Evolutionary conservation across 78 protist genomes (phyloP).

Genomic region (Planoprotostelium fungivorum): DNA sequence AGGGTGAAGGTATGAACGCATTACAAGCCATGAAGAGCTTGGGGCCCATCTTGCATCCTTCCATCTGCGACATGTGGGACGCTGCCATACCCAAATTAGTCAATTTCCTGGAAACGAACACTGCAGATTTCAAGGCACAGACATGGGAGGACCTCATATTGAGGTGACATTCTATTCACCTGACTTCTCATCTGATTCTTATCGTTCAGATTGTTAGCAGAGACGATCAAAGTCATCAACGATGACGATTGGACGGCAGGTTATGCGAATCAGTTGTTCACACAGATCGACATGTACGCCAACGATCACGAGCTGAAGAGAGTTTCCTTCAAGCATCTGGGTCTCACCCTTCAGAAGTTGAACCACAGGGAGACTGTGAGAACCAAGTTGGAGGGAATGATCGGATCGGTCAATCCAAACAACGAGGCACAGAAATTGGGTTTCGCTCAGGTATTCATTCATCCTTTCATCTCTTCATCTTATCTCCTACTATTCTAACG

Average conservation of each 20-base stretch:
- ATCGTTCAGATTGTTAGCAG: conserved; percentile 27
- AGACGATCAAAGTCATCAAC: conserved; percentile 43
- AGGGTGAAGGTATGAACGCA: conserved; percentile 19
- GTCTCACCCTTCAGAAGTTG: conserved; percentile 48
- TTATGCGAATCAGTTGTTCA: conserved; percentile 22
- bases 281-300: conserved; percentile 48
- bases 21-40: conserved; percentile 26
- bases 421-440: conserved; percentile 41
- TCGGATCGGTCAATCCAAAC: conserved; percentile 30
- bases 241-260: conserved; percentile 69
- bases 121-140: background rate
- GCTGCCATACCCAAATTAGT: conserved; percentile 50
- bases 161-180: background rate
- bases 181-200: background rate
- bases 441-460: conserved; percentile 31
- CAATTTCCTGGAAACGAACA: conserved; percentile 22
- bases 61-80: conserved; percentile 70
- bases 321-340: conserved; percentile 37
- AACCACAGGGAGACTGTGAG: conserved; percentile 44
- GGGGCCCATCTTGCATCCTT: conserved; percentile 62
- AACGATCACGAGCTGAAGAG: conserved; percentile 24
- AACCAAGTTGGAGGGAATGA: conserved; percentile 34
- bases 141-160: background rate
- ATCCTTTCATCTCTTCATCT: background rate
- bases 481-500: background rate